These are phyloP conservation scores for Lichtheimia ornata DNA, from an alignment of 371 early-diverging fungal species.

Conservation along the genomic window DNA sequence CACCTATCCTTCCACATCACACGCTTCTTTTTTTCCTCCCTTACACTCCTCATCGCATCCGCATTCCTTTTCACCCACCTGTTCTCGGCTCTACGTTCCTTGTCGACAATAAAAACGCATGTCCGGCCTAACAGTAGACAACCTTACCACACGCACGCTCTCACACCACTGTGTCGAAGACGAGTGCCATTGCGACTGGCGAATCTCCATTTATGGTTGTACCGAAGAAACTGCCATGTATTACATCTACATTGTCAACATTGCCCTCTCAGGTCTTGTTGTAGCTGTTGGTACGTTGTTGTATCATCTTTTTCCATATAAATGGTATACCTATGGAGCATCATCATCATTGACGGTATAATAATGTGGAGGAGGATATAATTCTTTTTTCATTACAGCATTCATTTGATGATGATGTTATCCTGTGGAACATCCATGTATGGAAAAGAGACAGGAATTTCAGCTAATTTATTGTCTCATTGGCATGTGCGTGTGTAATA, in stretches of 20 bases:
- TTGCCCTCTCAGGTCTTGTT: conserved; percentile 27
- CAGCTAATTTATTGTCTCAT: too few species aligned
- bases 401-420: background rate
- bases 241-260: conserved; percentile 28
- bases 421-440: too few species aligned
- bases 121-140: too few species aligned
- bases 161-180: conserved; percentile 20
- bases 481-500: conserved; percentile 1
- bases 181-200: conserved; percentile 37
- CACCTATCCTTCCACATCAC: too few species aligned
- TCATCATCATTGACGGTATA: background rate
- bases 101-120: too few species aligned
- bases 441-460: too few species aligned
- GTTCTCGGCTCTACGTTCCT: too few species aligned
- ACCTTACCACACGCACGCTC: conserved; percentile 13
- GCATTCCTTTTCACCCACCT: too few species aligned
- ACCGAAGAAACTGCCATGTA: conserved; percentile 22
- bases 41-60: too few species aligned
- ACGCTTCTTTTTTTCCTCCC: too few species aligned
- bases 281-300: conserved; percentile 21
- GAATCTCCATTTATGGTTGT: conserved; percentile 26
- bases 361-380: background rate
- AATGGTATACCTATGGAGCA: too few species aligned
- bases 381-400: background rate
- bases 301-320: background rate